phyloP scores from a whole-genome alignment of 805 yeast genomes.

The Wickerhamiella brachini region DNA sequence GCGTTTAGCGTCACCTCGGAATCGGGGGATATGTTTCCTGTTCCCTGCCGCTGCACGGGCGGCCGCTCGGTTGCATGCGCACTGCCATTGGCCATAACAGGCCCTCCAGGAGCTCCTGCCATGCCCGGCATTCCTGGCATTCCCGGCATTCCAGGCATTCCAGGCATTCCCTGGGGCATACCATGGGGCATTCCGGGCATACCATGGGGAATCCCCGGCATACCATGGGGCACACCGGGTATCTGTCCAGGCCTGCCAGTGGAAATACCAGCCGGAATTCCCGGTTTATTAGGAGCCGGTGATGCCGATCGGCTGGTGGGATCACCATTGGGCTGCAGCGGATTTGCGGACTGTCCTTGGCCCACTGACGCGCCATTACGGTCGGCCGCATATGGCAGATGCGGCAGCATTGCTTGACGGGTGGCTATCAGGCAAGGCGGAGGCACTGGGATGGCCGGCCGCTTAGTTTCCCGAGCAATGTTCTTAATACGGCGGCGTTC shows the following conservation, averaged over 20 bases:
- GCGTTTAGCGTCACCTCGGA: not conserved
- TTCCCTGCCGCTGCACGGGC: not conserved
- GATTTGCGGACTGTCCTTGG: not conserved
- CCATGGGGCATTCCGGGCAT: no score
- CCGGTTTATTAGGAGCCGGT: not conserved
- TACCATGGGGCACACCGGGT: not conserved
- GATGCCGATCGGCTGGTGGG: not conserved
- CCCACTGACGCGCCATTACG: not conserved
- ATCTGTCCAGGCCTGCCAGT: slow-evolving; percentile 12
- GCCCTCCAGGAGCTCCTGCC: slow-evolving; percentile 12
- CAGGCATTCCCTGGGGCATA: slow-evolving; percentile 14
- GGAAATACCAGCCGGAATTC: slow-evolving; percentile 7
- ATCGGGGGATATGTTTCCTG: not conserved
- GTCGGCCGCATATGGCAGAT: slow-evolving; percentile 54
- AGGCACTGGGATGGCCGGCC: slow-evolving; percentile 31
- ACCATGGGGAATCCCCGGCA: not conserved
- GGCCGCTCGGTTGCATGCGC: not conserved
- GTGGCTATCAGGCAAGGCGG: slow-evolving; percentile 24
- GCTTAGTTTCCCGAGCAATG: slow-evolving; percentile 73
- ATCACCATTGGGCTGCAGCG: not conserved
- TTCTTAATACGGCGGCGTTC: slow-evolving; percentile 77
- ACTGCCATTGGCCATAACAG: slow-evolving; percentile 5
- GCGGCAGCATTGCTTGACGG: slow-evolving; percentile 51
- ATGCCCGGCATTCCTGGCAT: slow-evolving; percentile 8
- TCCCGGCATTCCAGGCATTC: slow-evolving; percentile 9